Evolutionary conservation across 257 asterid species (phyloP).

Genomic region (Asclepias syriaca): DNA sequence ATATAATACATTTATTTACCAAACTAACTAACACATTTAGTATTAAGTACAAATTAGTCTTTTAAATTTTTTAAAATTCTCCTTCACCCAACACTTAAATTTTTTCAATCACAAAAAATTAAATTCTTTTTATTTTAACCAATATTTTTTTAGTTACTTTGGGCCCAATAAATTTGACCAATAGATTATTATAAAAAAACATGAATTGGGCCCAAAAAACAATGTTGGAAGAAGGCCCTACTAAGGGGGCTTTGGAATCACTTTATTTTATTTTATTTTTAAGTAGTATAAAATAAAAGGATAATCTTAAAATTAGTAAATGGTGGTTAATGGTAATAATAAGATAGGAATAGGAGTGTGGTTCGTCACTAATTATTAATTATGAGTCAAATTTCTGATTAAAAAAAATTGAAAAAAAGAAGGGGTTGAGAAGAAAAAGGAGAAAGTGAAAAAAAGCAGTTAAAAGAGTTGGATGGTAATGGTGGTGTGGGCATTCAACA

Average conservation of each 20-base stretch:
- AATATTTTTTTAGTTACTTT: no score
- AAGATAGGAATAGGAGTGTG: not conserved
- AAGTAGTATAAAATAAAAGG: not conserved
- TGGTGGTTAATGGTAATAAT: conserved; percentile 2
- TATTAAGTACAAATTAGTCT: no score
- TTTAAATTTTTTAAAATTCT: no score
- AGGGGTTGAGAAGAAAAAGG: not conserved
- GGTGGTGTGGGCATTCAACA: conserved; percentile 7
- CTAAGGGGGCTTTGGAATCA: not conserved
- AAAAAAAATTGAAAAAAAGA: not conserved
- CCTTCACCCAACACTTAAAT: no score
- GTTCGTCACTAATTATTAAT: not conserved
- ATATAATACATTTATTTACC: no score
- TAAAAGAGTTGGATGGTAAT: conserved; percentile 11
- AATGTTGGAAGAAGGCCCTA: no score
- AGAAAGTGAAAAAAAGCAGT: not conserved
- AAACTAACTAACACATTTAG: no score
- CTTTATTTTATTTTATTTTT: not conserved
- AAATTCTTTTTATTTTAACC: no score
- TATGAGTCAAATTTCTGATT: not conserved
- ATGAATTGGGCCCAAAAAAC: not conserved
- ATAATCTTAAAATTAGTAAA: not conserved
- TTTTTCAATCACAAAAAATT: no score
- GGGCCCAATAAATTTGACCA: no score
- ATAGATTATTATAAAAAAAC: no score